These are phyloP conservation scores for Dimargaris xerosporica DNA, from an alignment of 192 early-diverging fungal genomes.

Conservation along the genomic window DNA sequence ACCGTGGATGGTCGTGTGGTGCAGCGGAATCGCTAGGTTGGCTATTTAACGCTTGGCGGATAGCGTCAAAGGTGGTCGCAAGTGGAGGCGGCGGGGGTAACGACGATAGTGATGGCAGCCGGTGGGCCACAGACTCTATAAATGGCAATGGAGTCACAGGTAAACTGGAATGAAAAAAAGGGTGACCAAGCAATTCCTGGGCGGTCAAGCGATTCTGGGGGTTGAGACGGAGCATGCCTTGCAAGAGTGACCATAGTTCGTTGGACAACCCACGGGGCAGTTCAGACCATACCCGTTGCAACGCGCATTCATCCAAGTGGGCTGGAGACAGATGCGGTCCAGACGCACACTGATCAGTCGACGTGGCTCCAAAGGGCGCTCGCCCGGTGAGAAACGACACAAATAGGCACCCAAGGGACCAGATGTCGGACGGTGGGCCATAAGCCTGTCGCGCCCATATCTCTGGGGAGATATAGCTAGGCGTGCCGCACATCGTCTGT, in stretches of 20 bases:
- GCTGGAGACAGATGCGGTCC: too few species aligned
- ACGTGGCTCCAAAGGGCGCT: conserved; percentile 45
- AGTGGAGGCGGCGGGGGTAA: too few species aligned
- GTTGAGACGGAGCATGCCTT: conserved; percentile 36
- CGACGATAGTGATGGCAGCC: conserved; percentile 12
- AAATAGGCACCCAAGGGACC: conserved; percentile 64
- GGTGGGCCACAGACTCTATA: background rate
- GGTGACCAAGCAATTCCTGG: conserved; percentile 31
- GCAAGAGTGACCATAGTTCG: conserved; percentile 37
- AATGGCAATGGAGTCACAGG: conserved; percentile 11
- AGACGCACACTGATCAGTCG: background rate
- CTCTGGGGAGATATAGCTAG: conserved; percentile 67
- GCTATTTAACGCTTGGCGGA: background rate
- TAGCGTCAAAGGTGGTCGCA: background rate
- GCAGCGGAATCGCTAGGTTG: background rate
- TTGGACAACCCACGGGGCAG: conserved; percentile 37
- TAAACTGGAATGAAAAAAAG: conserved; percentile 30
- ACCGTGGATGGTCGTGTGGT: conserved; percentile 2
- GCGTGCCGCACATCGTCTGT: conserved; percentile 62
- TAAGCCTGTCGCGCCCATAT: conserved; percentile 55
- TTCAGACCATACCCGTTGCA: conserved; percentile 2
- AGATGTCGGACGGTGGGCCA: conserved; percentile 53
- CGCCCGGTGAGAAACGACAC: conserved; percentile 54
- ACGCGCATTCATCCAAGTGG: background rate
- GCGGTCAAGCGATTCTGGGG: conserved; percentile 35